Percentiles rank a stretch among this genome's conserved stretches.
These are phyloP conservation scores for Adansonia gregorii DNA, from an alignment of 441 rosid genomes.

Conservation along the genomic window DNA sequence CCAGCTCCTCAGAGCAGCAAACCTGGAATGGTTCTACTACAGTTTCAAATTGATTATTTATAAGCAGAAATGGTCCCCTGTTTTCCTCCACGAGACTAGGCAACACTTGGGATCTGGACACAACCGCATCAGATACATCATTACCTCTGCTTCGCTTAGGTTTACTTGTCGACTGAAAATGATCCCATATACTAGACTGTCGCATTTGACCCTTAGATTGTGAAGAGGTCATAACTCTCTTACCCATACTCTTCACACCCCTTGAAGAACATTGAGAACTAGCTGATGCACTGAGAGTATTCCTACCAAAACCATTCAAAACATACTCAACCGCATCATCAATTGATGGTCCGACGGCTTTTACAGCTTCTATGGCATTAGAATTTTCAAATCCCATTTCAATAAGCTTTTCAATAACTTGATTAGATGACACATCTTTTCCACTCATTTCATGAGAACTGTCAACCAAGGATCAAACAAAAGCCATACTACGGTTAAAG, in stretches of 20 bases:
- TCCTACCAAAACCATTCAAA: slow-evolving; percentile 43
- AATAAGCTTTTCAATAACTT: slow-evolving; percentile 47
- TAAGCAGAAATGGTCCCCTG: slow-evolving; percentile 18
- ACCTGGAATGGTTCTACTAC: slow-evolving; percentile 31
- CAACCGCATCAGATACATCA: slow-evolving; percentile 24
- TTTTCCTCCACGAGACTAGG: slow-evolving; percentile 31
- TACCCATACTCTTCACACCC: slow-evolving; percentile 35
- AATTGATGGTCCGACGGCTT: slow-evolving; percentile 61
- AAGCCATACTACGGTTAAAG: background rate
- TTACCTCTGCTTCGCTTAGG: slow-evolving; percentile 35
- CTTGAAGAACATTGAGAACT: slow-evolving; percentile 36
- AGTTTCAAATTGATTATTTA: slow-evolving; percentile 20
- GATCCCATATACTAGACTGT: slow-evolving; percentile 69
- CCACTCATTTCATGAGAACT: slow-evolving; percentile 43
- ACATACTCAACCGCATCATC: slow-evolving; percentile 60
- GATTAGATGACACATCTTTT: slow-evolving; percentile 32
- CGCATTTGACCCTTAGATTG: slow-evolving; percentile 35
- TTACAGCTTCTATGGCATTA: slow-evolving; percentile 55
- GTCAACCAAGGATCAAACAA: background rate
- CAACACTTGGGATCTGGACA: slow-evolving; percentile 34
- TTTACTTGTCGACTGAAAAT: slow-evolving; percentile 44
- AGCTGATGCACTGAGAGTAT: slow-evolving; percentile 32
- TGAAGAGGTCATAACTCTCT: slow-evolving; percentile 35
- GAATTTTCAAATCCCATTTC: slow-evolving; percentile 78
- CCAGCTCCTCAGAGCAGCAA: slow-evolving; percentile 40